Percentiles rank a stretch among this genome's conserved stretches.
Evolutionary conservation across 2,329 filamentous ascomycete species (phyloP).

Genomic region (Trichoderma gracile): DNA sequence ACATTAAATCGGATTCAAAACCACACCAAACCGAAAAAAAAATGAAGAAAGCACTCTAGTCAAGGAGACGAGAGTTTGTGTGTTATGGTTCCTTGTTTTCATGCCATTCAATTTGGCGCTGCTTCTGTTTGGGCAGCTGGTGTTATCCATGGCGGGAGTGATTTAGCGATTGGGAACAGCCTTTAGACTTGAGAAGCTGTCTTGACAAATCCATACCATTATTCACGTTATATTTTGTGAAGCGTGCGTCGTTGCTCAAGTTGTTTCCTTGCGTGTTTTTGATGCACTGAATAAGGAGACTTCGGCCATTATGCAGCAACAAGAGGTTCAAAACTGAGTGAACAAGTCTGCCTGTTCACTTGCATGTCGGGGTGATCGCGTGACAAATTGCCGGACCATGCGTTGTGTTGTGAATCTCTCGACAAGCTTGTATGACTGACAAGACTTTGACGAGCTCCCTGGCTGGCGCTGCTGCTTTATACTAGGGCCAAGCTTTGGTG

Average conservation of each 20-base stretch:
- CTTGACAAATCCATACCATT: constrained; percentile 6
- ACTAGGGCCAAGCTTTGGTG: not conserved
- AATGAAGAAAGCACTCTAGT: too few relatives aligned
- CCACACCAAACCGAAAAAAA: not conserved
- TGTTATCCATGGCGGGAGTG: constrained; percentile 5
- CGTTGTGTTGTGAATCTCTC: not conserved
- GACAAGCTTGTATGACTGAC: not conserved
- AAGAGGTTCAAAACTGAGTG: too few relatives aligned
- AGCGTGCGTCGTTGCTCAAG: not conserved
- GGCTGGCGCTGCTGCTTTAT: not conserved
- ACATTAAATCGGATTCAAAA: not conserved
- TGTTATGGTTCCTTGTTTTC: not conserved
- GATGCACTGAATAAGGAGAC: not conserved
- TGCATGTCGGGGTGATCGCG: not conserved
- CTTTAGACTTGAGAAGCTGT: not conserved
- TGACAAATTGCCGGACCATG: not conserved
- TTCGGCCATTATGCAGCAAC: too few relatives aligned
- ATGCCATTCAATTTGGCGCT: not conserved
- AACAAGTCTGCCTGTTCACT: not conserved
- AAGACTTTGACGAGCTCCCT: not conserved
- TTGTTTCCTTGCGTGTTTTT: not conserved
- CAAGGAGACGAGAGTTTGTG: not conserved
- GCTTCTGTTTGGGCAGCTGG: not conserved
- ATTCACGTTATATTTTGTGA: not conserved
- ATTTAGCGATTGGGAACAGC: constrained; percentile 10